Conservation (phyloP, 2,329 filamentous ascomycete genomes). For the Iodosphaeria phyllophila region DNA sequence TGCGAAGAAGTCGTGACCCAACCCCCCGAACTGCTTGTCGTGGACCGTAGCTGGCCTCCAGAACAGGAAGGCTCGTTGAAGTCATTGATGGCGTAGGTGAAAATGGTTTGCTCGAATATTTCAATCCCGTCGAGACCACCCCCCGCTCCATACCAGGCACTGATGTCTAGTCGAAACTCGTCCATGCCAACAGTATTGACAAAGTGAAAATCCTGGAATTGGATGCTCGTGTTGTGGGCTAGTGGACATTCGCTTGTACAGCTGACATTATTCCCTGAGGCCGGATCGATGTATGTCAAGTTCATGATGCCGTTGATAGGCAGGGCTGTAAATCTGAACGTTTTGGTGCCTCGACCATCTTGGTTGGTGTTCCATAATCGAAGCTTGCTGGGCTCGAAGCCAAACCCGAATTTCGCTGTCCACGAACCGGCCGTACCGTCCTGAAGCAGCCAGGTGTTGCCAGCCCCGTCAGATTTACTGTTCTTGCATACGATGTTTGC, state of each 20-base stretch:
- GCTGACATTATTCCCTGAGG: slow-evolving; percentile 42
- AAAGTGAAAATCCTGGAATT: slow-evolving; percentile 80
- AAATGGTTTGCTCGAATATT: slow-evolving; percentile 71
- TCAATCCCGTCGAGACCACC: slow-evolving; percentile 76
- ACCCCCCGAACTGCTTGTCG: slow-evolving; percentile 48
- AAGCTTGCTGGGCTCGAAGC: slow-evolving; percentile 72
- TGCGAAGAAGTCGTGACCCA: slow-evolving; percentile 55
- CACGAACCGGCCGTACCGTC: slow-evolving; percentile 65
- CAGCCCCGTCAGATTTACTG: slow-evolving; percentile 43
- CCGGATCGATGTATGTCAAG: slow-evolving; percentile 70
- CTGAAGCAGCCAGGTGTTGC: slow-evolving; percentile 65
- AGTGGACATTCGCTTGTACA: slow-evolving; percentile 81
- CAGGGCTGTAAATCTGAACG: slow-evolving; percentile 69
- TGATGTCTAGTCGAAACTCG: slow-evolving; percentile 68
- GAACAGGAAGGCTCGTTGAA: slow-evolving; percentile 83
- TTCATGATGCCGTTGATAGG: slow-evolving; percentile 92
- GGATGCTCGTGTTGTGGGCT: slow-evolving; percentile 42
- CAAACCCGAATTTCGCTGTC: slow-evolving; percentile 67
- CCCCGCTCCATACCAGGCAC: slow-evolving; percentile 70
- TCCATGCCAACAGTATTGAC: slow-evolving; percentile 81
- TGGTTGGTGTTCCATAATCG: slow-evolving; percentile 75
- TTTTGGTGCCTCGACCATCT: slow-evolving; percentile 71
- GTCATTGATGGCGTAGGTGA: slow-evolving; percentile 62
- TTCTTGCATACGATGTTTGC: slow-evolving; percentile 69
- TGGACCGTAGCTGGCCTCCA: slow-evolving; percentile 42